Evolutionary conservation across 352 stramenopile genomes (phyloP).

Genomic region (Blastocystis sp.): DNA sequence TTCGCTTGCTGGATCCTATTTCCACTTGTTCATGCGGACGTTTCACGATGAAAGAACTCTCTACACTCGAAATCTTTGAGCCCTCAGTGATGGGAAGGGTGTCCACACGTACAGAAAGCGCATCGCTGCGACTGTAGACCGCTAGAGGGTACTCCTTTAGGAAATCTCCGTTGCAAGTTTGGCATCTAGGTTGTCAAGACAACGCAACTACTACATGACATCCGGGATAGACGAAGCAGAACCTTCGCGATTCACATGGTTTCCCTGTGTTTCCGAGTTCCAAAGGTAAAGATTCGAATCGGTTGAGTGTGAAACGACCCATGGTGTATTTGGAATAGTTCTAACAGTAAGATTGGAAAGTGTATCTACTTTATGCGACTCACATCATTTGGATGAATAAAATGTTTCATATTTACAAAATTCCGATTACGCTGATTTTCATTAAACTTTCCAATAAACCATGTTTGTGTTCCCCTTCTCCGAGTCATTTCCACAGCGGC

Average conservation of each 20-base stretch:
- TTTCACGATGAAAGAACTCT: neutral
- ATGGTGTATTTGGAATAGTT: neutral
- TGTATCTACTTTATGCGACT: neutral
- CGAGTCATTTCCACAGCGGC: slow-evolving; percentile 8
- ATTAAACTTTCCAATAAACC: slow-evolving; percentile 53
- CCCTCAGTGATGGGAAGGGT: neutral
- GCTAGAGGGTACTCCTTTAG: slow-evolving; percentile 10
- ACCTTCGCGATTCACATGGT: neutral
- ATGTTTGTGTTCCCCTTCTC: slow-evolving; percentile 7
- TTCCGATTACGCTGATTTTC: slow-evolving; percentile 25
- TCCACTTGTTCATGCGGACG: neutral
- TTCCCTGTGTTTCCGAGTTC: neutral
- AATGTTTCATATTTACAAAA: slow-evolving; percentile 2
- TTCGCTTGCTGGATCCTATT: neutral
- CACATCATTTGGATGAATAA: slow-evolving; percentile 13
- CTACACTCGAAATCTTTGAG: neutral
- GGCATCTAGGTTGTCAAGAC: neutral
- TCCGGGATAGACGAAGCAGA: neutral
- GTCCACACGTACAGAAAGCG: neutral
- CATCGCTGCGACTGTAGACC: neutral
- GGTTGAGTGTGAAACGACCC: slow-evolving; percentile 42
- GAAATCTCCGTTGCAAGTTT: neutral
- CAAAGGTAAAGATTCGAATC: slow-evolving; percentile 1
- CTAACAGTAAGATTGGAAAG: neutral
- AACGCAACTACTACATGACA: neutral